Evolutionary conservation across 345 rosid species (phyloP).

Genomic region (Kandelia obovata): DNA sequence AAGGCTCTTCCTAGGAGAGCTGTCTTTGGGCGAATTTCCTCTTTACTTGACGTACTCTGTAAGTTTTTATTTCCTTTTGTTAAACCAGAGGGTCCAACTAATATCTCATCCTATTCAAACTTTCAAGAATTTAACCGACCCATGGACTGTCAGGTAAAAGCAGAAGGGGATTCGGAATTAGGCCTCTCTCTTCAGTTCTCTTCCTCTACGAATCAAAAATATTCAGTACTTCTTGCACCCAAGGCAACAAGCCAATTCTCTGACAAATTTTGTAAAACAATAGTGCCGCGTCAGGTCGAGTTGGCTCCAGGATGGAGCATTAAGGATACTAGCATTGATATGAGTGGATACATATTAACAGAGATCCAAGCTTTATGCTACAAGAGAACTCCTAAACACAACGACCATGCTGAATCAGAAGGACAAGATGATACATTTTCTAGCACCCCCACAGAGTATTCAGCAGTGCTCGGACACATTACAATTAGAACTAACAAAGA

Average conservation of each 20-base stretch:
- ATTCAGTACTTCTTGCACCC: constrained; percentile 46
- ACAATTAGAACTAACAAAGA: constrained; percentile 30
- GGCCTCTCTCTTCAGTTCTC: constrained; percentile 61
- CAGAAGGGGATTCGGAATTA: constrained; percentile 47
- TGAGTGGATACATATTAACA: constrained; percentile 53
- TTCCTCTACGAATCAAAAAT: constrained; percentile 34
- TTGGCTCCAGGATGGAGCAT: constrained; percentile 49
- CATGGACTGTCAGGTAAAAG: constrained; percentile 53
- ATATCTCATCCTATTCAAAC: no score
- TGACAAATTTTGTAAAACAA: constrained; percentile 33
- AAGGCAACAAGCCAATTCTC: constrained; percentile 22
- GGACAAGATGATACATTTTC: neutral
- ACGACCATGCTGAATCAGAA: constrained; percentile 15
- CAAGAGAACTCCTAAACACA: constrained; percentile 25
- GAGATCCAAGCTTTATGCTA: constrained; percentile 65
- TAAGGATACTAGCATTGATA: constrained; percentile 42
- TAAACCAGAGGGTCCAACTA: neutral
- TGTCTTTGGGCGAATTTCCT: constrained; percentile 46
- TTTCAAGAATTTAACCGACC: neutral
- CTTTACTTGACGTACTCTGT: constrained; percentile 61
- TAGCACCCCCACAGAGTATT: constrained; percentile 30
- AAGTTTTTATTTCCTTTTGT: constrained; percentile 24
- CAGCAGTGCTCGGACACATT: constrained; percentile 65
- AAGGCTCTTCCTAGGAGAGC: constrained; percentile 59
- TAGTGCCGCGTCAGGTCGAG: constrained; percentile 30